Conservation (phyloP, 352 stramenopile species). For the Pythium oligandrum region DNA sequence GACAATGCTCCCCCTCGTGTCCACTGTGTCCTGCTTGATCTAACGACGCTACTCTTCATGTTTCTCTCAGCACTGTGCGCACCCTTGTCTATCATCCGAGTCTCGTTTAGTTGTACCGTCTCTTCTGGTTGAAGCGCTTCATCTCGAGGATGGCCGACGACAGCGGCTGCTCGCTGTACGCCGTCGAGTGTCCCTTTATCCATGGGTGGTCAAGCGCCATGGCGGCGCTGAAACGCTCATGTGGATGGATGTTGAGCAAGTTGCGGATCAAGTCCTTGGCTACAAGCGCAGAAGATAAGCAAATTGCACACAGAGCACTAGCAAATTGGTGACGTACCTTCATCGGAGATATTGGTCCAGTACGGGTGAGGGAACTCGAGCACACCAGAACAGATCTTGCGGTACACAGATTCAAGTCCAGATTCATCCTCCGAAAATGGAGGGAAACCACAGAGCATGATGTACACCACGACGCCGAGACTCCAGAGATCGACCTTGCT, state of each 20-base stretch:
- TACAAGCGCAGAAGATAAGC: slow-evolving; percentile 5
- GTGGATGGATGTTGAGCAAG: slow-evolving; percentile 67
- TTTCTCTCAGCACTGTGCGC: too few relatives aligned
- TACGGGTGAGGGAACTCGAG: slow-evolving; percentile 81
- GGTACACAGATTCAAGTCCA: slow-evolving; percentile 77
- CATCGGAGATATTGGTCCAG: slow-evolving; percentile 83
- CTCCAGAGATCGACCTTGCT: slow-evolving; percentile 86
- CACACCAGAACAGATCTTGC: slow-evolving; percentile 76
- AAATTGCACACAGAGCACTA: slow-evolving; percentile 3
- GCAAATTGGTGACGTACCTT: slow-evolving; percentile 24
- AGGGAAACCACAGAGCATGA: slow-evolving; percentile 85
- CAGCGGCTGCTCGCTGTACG: slow-evolving; percentile 76
- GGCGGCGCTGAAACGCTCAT: slow-evolving; percentile 66
- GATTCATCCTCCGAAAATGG: slow-evolving; percentile 81
- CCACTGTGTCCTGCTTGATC: too few relatives aligned
- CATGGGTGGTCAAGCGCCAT: slow-evolving; percentile 75
- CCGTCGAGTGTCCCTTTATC: slow-evolving; percentile 73
- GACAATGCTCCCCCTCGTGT: not conserved
- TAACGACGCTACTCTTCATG: too few relatives aligned
- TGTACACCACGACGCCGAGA: slow-evolving; percentile 83
- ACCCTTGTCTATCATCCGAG: too few relatives aligned
- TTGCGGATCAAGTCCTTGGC: slow-evolving; percentile 81
- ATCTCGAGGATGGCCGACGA: slow-evolving; percentile 82
- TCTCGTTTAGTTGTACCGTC: slow-evolving; percentile 61
- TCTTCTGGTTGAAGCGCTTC: slow-evolving; percentile 89